Percentiles rank a stretch among this genome's conserved stretches.
Evolutionary conservation across 371 early-diverging fungal genomes (phyloP).

Genomic region (Haplosporangium sp.): DNA sequence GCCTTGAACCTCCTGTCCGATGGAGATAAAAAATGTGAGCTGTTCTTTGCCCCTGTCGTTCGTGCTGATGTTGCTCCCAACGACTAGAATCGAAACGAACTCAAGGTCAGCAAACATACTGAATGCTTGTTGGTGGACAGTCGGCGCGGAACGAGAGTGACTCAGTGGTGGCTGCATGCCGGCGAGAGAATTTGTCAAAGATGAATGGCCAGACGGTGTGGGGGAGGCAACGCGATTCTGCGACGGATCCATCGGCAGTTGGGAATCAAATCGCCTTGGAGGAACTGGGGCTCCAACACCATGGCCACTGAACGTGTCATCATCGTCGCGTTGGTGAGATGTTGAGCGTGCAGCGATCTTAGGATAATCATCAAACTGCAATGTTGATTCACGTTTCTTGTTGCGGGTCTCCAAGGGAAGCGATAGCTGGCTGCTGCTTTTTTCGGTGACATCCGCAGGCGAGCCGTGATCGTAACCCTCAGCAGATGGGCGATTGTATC

Average conservation of each 20-base stretch:
- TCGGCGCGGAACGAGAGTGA: conserved; percentile 24
- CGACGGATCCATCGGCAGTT: conserved; percentile 9
- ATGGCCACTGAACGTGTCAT: conserved; percentile 23
- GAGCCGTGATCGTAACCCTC: conserved; percentile 16
- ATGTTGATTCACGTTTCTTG: conserved; percentile 34
- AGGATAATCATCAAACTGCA: conserved; percentile 44
- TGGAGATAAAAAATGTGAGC: conserved; percentile 65
- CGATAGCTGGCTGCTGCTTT: conserved; percentile 28
- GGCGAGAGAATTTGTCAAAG: conserved; percentile 26
- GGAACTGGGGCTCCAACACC: conserved; percentile 1
- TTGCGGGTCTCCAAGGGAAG: conserved; percentile 30
- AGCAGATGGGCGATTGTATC: conserved; percentile 7
- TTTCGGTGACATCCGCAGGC: conserved; percentile 15
- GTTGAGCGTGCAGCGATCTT: conserved; percentile 42
- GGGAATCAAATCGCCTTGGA: conserved; percentile 39
- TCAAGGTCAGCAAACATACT: conserved; percentile 51
- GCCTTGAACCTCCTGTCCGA: conserved; percentile 55
- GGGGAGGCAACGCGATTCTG: conserved; percentile 41
- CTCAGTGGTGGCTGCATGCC: conserved; percentile 9
- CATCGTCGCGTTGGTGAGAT: conserved; percentile 42
- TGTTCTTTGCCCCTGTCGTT: conserved; percentile 79
- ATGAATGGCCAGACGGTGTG: conserved; percentile 51
- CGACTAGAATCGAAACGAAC: conserved; percentile 59
- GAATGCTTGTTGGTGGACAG: conserved; percentile 36
- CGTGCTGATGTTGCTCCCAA: conserved; percentile 73